These are phyloP conservation scores for Candida hungchunana DNA, from an alignment of 805 yeast genomes.

Conservation along the genomic window DNA sequence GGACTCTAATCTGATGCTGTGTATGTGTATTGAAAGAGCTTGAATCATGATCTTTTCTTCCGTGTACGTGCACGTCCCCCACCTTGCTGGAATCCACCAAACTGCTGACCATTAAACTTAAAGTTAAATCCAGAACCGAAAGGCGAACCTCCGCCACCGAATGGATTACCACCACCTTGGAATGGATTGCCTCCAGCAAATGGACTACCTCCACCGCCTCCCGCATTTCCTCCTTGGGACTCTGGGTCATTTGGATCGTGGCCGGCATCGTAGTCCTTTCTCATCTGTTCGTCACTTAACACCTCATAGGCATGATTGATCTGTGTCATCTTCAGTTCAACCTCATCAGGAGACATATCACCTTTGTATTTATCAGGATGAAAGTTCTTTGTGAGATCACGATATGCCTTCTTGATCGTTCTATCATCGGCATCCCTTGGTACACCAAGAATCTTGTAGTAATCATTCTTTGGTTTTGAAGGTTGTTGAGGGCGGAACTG, in stretches of 20 bases:
- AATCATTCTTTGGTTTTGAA: conserved; percentile 49
- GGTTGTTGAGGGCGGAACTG: conserved; percentile 31
- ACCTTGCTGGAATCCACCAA: conserved; percentile 6
- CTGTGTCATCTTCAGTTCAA: conserved; percentile 83
- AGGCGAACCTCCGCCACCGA: conserved; percentile 4
- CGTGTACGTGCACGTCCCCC: too few species aligned
- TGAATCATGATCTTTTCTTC: too few species aligned
- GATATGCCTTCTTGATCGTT: conserved; percentile 76
- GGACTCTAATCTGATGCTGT: too few species aligned
- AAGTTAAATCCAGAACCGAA: conserved; percentile 9
- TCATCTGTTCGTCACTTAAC: conserved; percentile 59
- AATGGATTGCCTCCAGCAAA: conserved; percentile 1
- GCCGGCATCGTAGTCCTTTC: conserved; percentile 53
- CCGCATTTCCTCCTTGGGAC: conserved; percentile 8
- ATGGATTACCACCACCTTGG: conserved; percentile 6
- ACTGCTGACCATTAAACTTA: conserved; percentile 13
- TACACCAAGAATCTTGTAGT: conserved; percentile 74
- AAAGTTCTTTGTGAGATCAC: conserved; percentile 69
- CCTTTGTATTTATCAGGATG: conserved; percentile 92
- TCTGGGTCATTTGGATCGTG: conserved; percentile 46
- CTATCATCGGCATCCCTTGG: conserved; percentile 60
- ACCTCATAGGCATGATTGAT: conserved; percentile 92
- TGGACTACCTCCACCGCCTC: conserved; percentile 4
- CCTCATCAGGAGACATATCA: conserved; percentile 60
- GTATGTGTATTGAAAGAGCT: too few species aligned